phyloP scores from a whole-genome alignment of 192 early-diverging fungal species.

The Spizellomyces punctatus region DNA sequence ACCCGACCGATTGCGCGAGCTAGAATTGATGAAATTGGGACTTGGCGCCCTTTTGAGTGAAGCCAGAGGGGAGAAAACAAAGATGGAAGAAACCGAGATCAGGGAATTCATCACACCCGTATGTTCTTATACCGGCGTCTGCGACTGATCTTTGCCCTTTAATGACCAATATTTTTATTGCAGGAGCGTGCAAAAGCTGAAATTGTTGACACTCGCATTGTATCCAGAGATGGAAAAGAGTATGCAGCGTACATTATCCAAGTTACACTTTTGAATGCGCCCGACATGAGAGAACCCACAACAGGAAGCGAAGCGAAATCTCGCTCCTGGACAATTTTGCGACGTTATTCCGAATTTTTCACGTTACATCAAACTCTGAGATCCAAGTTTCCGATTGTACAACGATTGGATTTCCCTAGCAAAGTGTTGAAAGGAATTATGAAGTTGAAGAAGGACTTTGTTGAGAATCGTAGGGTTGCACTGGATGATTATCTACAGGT shows the following conservation, averaged over 20 bases:
- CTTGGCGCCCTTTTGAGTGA: slow-evolving; percentile 23
- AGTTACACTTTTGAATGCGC: slow-evolving; percentile 12
- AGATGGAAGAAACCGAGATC: slow-evolving; percentile 32
- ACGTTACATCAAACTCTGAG: slow-evolving; percentile 74
- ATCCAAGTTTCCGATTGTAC: slow-evolving; percentile 58
- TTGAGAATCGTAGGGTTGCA: slow-evolving; percentile 68
- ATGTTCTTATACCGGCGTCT: slow-evolving; percentile 17
- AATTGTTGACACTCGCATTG: slow-evolving; percentile 21
- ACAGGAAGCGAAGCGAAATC: no score
- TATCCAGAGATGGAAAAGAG: slow-evolving; percentile 22
- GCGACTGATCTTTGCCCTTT: background rate
- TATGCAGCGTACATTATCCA: slow-evolving; percentile 32
- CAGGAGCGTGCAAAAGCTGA: slow-evolving; percentile 24
- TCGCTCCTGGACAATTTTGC: slow-evolving; percentile 37
- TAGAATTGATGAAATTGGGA: slow-evolving; percentile 34
- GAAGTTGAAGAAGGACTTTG: slow-evolving; percentile 63
- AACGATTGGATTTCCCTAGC: slow-evolving; percentile 69
- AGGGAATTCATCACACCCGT: slow-evolving; percentile 41
- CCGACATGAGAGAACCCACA: no score
- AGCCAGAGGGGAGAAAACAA: slow-evolving; percentile 30
- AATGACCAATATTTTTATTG: background rate
- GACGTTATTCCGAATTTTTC: slow-evolving; percentile 86
- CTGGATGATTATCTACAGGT: slow-evolving; percentile 75
- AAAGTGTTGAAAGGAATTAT: slow-evolving; percentile 67
- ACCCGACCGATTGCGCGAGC: slow-evolving; percentile 19